phyloP scores from a whole-genome alignment of 495 filamentous ascomycete genomes.

The Pseudoneurospora amorphoporcata region DNA sequence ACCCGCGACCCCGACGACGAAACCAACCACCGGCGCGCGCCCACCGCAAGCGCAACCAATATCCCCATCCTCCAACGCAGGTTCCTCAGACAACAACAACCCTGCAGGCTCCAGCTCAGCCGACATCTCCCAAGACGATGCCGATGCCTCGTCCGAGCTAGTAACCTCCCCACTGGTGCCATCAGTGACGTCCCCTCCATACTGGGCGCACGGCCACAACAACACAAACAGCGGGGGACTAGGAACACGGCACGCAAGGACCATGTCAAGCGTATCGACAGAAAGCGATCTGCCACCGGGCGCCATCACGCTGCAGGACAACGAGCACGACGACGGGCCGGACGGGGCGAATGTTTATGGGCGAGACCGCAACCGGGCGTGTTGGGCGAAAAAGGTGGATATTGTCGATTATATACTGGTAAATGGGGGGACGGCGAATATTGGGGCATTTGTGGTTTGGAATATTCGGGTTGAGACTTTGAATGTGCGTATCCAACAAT shows the following conservation, averaged over 20 bases:
- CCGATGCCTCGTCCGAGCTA: conserved; percentile 3
- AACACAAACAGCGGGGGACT: not conserved
- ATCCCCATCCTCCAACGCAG: not conserved
- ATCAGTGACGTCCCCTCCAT: conserved; percentile 22
- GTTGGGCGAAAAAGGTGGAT: conserved; percentile 47
- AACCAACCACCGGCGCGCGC: not conserved
- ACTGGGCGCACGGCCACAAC: conserved; percentile 15
- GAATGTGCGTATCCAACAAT: conserved; percentile 21
- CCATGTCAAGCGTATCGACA: conserved; percentile 31
- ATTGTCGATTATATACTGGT: conserved; percentile 41
- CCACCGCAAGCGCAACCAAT: not conserved
- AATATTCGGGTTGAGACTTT: conserved; percentile 44
- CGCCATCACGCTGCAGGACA: conserved; percentile 44
- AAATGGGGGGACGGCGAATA: conserved; percentile 38
- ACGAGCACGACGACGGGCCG: conserved; percentile 33
- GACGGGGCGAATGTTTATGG: conserved; percentile 19
- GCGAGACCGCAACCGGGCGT: conserved; percentile 39
- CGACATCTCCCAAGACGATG: not conserved
- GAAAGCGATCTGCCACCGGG: conserved; percentile 34
- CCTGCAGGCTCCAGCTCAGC: conserved; percentile 1
- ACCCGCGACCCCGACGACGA: not conserved
- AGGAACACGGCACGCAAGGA: conserved; percentile 6
- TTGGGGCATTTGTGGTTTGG: conserved; percentile 50
- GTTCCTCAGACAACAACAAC: not conserved
- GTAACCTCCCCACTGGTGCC: conserved; percentile 8